These are phyloP conservation scores for Pyronema domesticum DNA, from an alignment of 495 filamentous ascomycete genomes.

Conservation along the genomic window DNA sequence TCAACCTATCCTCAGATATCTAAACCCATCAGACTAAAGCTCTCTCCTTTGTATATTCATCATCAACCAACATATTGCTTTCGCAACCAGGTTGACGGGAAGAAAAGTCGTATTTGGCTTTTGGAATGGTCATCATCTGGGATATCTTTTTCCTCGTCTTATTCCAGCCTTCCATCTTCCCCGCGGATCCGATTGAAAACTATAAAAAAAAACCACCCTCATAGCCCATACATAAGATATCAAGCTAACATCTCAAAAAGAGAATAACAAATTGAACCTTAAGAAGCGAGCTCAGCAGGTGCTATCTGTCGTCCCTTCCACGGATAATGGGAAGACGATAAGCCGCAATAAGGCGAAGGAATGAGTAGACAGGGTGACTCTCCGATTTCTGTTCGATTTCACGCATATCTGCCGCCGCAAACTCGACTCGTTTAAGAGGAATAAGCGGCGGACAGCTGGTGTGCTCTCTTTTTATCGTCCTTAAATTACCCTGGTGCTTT, in stretches of 20 bases:
- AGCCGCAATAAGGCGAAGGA: not conserved
- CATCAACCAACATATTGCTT: not conserved
- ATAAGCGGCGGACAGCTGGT: not conserved
- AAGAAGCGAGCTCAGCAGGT: not conserved
- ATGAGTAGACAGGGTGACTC: not conserved
- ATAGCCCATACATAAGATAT: not conserved
- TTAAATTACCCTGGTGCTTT: not conserved
- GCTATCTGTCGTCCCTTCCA: conserved; percentile 1
- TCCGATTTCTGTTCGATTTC: conserved; percentile 8
- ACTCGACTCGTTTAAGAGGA: not conserved
- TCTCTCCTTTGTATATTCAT: conserved; percentile 7
- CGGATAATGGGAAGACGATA: not conserved
- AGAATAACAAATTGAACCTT: not conserved
- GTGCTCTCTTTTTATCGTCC: conserved; percentile 9
- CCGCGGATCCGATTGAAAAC: conserved; percentile 9
- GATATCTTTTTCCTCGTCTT: not conserved
- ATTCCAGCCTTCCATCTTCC: not conserved
- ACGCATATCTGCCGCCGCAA: not conserved
- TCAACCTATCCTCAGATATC: too few relatives aligned
- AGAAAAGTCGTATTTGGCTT: conserved; percentile 8
- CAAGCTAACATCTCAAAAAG: too few relatives aligned
- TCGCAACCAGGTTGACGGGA: conserved; percentile 1
- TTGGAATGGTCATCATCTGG: conserved; percentile 10
- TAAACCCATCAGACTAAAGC: conserved; percentile 5
- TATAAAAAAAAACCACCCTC: conserved; percentile 2